These are phyloP conservation scores for Porpolomopsis calyptriformis DNA, from an alignment of 768 basidiomycete species.

Conservation along the genomic window DNA sequence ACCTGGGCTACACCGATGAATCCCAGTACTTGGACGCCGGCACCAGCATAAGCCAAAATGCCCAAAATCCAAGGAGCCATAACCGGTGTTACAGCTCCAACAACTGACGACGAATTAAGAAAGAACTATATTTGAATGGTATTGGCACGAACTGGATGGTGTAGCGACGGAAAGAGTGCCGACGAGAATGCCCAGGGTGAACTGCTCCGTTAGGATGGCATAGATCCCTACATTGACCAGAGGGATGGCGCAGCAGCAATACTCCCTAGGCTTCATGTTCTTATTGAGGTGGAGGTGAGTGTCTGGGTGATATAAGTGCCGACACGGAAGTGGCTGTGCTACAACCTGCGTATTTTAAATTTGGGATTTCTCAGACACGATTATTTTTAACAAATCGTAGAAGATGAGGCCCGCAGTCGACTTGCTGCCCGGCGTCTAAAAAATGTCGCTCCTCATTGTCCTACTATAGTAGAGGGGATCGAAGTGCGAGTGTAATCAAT, in stretches of 20 bases:
- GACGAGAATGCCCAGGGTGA: constrained; percentile 50
- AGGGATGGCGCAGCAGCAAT: constrained; percentile 91
- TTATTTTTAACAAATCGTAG: too few relatives aligned
- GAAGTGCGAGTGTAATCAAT: too few relatives aligned
- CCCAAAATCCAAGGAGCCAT: constrained; percentile 69
- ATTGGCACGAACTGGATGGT: constrained; percentile 59
- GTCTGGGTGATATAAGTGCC: too few relatives aligned
- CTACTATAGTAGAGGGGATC: too few relatives aligned
- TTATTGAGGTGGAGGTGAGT: too few relatives aligned
- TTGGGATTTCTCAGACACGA: too few relatives aligned
- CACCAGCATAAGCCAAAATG: constrained; percentile 67
- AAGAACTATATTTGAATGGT: background rate
- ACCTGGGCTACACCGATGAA: constrained; percentile 78
- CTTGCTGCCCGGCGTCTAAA: too few relatives aligned
- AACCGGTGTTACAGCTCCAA: constrained; percentile 75
- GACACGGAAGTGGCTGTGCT: too few relatives aligned
- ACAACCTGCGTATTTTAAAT: too few relatives aligned
- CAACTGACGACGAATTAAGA: constrained; percentile 39
- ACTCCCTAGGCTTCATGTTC: constrained; percentile 76
- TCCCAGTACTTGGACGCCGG: constrained; percentile 69
- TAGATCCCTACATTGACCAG: constrained; percentile 88
- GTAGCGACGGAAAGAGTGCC: constrained; percentile 71
- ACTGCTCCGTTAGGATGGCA: constrained; percentile 64
- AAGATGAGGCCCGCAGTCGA: too few relatives aligned
- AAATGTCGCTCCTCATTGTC: too few relatives aligned